These are phyloP conservation scores for Porogramme epimiltina DNA, from an alignment of 1,284 basidiomycete genomes.

Conservation along the genomic window DNA sequence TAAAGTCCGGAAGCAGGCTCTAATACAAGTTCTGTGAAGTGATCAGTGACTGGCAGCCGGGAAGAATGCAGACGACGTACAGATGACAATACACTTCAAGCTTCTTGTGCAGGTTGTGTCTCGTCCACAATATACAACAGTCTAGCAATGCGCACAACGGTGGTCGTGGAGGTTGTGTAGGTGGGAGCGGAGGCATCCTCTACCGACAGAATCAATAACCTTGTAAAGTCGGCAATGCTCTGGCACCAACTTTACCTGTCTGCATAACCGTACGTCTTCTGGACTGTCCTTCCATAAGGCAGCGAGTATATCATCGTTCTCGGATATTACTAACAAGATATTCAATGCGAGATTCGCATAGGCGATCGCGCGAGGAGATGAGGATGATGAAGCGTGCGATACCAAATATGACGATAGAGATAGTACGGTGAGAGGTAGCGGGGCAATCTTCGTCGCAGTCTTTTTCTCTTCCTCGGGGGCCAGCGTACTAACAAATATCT, in stretches of 20 bases:
- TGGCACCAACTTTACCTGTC: slow-evolving; percentile 49
- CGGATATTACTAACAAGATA: slow-evolving; percentile 49
- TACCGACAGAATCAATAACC: too few species aligned
- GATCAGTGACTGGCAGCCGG: neutral
- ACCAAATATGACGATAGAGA: slow-evolving; percentile 63
- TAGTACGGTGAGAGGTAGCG: slow-evolving; percentile 46
- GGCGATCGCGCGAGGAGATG: slow-evolving; percentile 54
- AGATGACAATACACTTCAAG: slow-evolving; percentile 57
- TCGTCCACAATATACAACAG: slow-evolving; percentile 66
- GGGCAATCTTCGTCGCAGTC: slow-evolving; percentile 28
- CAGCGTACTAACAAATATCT: slow-evolving; percentile 43
- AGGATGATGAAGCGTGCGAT: slow-evolving; percentile 61
- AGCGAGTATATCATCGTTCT: slow-evolving; percentile 49
- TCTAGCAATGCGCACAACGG: slow-evolving; percentile 60
- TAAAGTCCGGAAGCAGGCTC: slow-evolving; percentile 51
- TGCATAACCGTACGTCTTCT: slow-evolving; percentile 52
- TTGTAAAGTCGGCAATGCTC: neutral
- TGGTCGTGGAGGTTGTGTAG: slow-evolving; percentile 38
- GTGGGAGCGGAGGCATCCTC: slow-evolving; percentile 54
- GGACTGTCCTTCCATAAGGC: slow-evolving; percentile 42
- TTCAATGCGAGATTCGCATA: slow-evolving; percentile 62
- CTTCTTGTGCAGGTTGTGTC: slow-evolving; percentile 65
- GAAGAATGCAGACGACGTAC: slow-evolving; percentile 36
- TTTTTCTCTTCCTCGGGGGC: slow-evolving; percentile 24
- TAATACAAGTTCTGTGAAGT: slow-evolving; percentile 43